Percentiles rank a stretch among this genome's conserved stretches.
Conservation (phyloP, 2,329 filamentous ascomycete genomes). For the Coniochaeta prunicola region DNA sequence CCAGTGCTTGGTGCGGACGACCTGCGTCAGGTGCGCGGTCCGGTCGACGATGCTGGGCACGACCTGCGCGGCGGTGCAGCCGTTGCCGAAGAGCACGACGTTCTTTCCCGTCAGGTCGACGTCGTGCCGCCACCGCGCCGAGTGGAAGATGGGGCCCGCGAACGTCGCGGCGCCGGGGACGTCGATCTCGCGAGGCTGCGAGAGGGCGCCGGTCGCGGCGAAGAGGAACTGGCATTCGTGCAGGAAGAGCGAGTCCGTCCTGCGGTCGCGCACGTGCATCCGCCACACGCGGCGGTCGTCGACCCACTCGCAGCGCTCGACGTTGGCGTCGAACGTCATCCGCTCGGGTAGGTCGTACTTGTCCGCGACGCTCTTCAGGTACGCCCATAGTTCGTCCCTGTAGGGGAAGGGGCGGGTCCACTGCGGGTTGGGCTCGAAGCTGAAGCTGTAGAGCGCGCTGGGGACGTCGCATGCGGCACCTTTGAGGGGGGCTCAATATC, state of each 20-base stretch:
- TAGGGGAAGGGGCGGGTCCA: constrained; percentile 53
- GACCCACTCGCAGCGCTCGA: constrained; percentile 30
- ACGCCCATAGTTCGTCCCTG: constrained; percentile 47
- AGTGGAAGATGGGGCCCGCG: constrained; percentile 22
- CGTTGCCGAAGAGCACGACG: constrained; percentile 27
- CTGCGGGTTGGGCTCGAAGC: constrained; percentile 51
- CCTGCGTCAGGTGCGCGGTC: constrained; percentile 29
- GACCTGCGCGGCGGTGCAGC: constrained; percentile 27
- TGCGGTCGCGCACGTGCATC: constrained; percentile 18
- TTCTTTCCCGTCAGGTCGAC: constrained; percentile 18
- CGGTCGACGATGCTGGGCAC: constrained; percentile 23
- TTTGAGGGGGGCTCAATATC: background rate
- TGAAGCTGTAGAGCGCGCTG: constrained; percentile 52
- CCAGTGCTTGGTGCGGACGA: constrained; percentile 36
- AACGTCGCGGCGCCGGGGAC: constrained; percentile 22
- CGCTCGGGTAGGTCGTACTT: constrained; percentile 31
- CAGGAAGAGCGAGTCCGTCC: constrained; percentile 12
- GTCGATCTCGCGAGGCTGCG: constrained; percentile 22
- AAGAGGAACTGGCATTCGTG: constrained; percentile 35
- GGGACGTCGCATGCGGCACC: constrained; percentile 48
- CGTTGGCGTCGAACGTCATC: constrained; percentile 29
- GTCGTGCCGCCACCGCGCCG: constrained; percentile 20
- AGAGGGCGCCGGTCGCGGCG: constrained; percentile 25
- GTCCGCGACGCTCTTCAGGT: constrained; percentile 45
- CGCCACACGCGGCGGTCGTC: constrained; percentile 26